Conservation (phyloP, 2,329 filamentous ascomycete genomes). For the Aspergillus tanneri region DNA sequence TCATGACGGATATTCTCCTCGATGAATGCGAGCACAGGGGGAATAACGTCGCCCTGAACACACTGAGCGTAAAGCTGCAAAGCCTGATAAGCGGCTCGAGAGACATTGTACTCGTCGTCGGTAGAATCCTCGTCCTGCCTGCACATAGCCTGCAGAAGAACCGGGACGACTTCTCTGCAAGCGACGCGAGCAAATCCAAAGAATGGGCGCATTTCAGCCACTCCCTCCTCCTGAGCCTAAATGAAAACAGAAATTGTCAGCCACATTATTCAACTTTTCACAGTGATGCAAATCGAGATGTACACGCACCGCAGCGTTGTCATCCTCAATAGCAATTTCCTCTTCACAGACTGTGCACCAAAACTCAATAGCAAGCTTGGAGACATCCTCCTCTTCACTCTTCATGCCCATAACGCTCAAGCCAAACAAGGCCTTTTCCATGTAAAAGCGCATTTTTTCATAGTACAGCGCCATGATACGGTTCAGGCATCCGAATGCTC, state of each 20-base stretch:
- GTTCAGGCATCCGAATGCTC: constrained; percentile 95
- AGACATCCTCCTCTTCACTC: constrained; percentile 93
- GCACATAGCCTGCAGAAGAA: constrained; percentile 81
- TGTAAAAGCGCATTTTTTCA: constrained; percentile 99
- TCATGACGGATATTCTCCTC: constrained; percentile 85
- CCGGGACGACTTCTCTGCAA: constrained; percentile 89
- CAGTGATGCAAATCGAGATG: constrained; percentile 3
- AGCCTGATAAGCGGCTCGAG: constrained; percentile 93
- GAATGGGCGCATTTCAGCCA: constrained; percentile 82
- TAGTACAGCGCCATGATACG: constrained; percentile 99
- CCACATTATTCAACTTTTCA: neutral
- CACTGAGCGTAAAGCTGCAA: constrained; percentile 93
- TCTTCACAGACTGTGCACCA: constrained; percentile 99
- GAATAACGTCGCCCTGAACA: constrained; percentile 79
- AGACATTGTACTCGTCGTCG: constrained; percentile 97
- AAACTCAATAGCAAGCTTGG: constrained; percentile 97
- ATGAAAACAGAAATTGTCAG: constrained; percentile 24
- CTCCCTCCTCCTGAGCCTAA: constrained; percentile 65
- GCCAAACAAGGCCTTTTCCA: constrained; percentile 99
- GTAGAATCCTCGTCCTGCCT: constrained; percentile 97
- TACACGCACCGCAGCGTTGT: constrained; percentile 72
- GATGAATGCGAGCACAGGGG: constrained; percentile 84
- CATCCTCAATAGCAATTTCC: constrained; percentile 95
- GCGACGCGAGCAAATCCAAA: constrained; percentile 96
- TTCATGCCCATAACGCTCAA: constrained; percentile 98